phyloP scores from a whole-genome alignment of 2,329 filamentous ascomycete species.

The Beauveria asiatica region DNA sequence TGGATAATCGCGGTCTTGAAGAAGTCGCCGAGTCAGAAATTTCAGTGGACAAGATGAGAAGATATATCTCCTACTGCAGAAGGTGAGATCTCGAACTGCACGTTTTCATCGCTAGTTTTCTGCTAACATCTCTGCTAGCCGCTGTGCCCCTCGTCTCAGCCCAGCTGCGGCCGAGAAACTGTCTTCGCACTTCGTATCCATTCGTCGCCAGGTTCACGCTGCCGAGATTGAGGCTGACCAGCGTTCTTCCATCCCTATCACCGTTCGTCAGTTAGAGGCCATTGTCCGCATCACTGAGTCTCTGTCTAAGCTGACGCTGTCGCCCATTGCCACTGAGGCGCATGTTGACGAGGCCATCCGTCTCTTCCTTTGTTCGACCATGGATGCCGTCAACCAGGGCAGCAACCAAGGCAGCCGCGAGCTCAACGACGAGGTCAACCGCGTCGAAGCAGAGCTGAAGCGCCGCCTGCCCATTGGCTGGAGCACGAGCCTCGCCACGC shows the following conservation, averaged over 20 bases:
- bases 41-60: slow-evolving; percentile 91
- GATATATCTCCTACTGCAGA: slow-evolving; percentile 95
- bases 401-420: slow-evolving; percentile 77
- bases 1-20: slow-evolving; percentile 76
- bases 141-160: slow-evolving; percentile 85
- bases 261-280: slow-evolving; percentile 91
- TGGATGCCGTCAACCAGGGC: slow-evolving; percentile 94
- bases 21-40: slow-evolving; percentile 83
- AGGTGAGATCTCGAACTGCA: slow-evolving; percentile 52
- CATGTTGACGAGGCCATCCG: slow-evolving; percentile 98
- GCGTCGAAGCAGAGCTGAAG: slow-evolving; percentile 82
- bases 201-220: slow-evolving; percentile 86
- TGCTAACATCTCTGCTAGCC: slow-evolving; percentile 42
- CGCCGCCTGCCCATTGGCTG: slow-evolving; percentile 86
- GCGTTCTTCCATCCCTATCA: slow-evolving; percentile 92
- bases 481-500: slow-evolving; percentile 80
- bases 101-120: not conserved
- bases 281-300: slow-evolving; percentile 97
- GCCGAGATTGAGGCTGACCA: slow-evolving; percentile 84
- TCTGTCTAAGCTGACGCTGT: slow-evolving; percentile 81
- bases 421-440: slow-evolving; percentile 79
- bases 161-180: slow-evolving; percentile 90
- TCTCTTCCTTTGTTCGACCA: slow-evolving; percentile 90
- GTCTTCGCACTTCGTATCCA: slow-evolving; percentile 93
- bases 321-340: slow-evolving; percentile 75